Evolutionary conservation across 306 rosid species (phyloP).

Genomic region (Echinosophora koreensis): DNA sequence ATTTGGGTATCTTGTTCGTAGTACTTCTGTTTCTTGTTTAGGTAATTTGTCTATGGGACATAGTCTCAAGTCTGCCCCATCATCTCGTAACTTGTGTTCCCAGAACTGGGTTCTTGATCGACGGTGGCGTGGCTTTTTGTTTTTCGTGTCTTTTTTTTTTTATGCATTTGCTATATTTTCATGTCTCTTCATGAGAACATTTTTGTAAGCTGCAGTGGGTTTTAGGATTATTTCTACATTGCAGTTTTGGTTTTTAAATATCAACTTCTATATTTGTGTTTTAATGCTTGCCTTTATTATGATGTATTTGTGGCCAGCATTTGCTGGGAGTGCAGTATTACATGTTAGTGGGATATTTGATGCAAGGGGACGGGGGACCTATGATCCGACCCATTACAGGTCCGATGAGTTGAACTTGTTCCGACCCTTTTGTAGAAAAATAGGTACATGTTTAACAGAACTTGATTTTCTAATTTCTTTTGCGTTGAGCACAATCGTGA

Average conservation of each 20-base stretch:
- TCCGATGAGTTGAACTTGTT: too few species aligned
- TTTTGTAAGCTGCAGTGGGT: constrained; percentile 2
- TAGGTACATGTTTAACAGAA: not conserved
- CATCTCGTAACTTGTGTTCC: constrained; percentile 40
- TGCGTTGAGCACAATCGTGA: not conserved
- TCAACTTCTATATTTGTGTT: not conserved
- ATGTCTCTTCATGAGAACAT: not conserved
- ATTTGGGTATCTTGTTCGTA: constrained; percentile 40
- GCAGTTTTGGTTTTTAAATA: not conserved
- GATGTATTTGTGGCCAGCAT: too few species aligned
- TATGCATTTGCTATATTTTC: not conserved
- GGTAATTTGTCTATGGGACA: not conserved
- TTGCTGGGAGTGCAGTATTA: too few species aligned
- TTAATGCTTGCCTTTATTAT: not conserved
- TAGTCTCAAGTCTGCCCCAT: constrained; percentile 42
- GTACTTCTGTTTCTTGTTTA: not conserved
- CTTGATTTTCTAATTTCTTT: not conserved
- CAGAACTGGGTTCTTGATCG: constrained; percentile 69
- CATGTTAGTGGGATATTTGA: too few species aligned
- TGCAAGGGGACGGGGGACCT: too few species aligned
- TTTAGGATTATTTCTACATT: not conserved
- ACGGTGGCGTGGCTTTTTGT: constrained; percentile 53
- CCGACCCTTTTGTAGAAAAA: too few species aligned
- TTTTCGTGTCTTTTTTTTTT: not conserved
- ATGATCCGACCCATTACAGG: too few species aligned